Base-by-base conservation (phyloP, 768 basidiomycete species). In the Lyophyllum shimeji region DNA sequence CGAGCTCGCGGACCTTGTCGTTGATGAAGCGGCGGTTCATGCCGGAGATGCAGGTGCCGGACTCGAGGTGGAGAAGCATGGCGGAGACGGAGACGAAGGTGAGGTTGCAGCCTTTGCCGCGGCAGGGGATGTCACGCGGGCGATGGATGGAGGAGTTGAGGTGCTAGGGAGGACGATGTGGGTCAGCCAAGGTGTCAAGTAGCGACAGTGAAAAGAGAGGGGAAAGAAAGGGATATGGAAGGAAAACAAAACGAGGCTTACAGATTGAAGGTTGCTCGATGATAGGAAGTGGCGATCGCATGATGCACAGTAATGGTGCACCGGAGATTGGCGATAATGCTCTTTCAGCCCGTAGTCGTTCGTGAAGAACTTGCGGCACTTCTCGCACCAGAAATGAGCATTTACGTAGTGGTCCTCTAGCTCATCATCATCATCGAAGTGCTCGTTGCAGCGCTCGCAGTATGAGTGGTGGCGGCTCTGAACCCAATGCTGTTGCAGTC, bases 61-160 rank as follows among this genome's bases (percentile, higher is more conserved):
- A 71, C 63, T 90, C 89, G 64, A 87, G 75, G 66, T 90, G 88
- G 27, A 81, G 76, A 29, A 82, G 63, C 45, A 90, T 72, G 9
- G 84, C 81, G 8, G 85, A 77, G 42, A 61, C 70, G 18, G 79
- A 82, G 50, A 83, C 66, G 68, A 89, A 89, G 1, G 52, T 60
- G 20, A 59, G 58, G 1, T 55, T 67, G 63, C 89, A 90, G 33
- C 76, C 74, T 4, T 18, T 55, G 69, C 63, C 78, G 70, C 58
- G 68, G 61, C 71, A 82, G 46, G 18, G 61, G 37, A 71, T 57
- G 55, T 65, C 66, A 53, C 67, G 74, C 2, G 76, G 67, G 7
- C 67, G 66, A 65, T 89, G 87, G 9, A 68, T 42, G 27, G 79
- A 74, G 0, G 87, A 87, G 13, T 76, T 76, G 52, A 82, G 65